Percentiles rank a stretch among this genome's conserved stretches.
Conservation (phyloP, 495 filamentous ascomycete genomes). For the Penicillium pancosmium region DNA sequence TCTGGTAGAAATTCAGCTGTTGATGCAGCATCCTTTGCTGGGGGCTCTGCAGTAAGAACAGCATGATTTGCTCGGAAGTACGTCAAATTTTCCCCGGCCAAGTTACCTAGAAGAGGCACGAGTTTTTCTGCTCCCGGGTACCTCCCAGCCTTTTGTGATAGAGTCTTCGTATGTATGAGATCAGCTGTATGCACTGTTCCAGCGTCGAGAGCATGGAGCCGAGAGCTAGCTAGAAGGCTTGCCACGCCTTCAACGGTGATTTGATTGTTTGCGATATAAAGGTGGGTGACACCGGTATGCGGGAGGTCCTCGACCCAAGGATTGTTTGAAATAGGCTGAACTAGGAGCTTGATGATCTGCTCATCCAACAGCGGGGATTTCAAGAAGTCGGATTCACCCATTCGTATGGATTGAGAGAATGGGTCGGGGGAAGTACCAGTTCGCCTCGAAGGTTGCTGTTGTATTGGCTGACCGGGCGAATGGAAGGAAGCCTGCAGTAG, state of each 20-base stretch:
- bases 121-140: slow-evolving; percentile 57
- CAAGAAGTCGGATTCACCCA: slow-evolving; percentile 29
- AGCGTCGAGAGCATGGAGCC: slow-evolving; percentile 56
- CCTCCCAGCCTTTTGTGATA: slow-evolving; percentile 19
- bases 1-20: slow-evolving; percentile 36
- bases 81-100: slow-evolving; percentile 49
- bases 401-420: slow-evolving; percentile 13
- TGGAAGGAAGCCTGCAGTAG: slow-evolving; percentile 56
- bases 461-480: slow-evolving; percentile 12
- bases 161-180: slow-evolving; percentile 22
- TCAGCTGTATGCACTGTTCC: slow-evolving; percentile 46
- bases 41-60: slow-evolving; percentile 53
- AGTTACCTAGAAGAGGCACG: slow-evolving; percentile 49
- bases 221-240: slow-evolving; percentile 51
- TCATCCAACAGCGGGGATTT: slow-evolving; percentile 50
- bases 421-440: slow-evolving; percentile 18
- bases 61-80: slow-evolving; percentile 61
- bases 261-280: slow-evolving; percentile 61
- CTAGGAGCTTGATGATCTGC: slow-evolving; percentile 50
- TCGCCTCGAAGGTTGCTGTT: slow-evolving; percentile 6
- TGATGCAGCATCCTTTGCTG: slow-evolving; percentile 31
- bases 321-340: slow-evolving; percentile 49
- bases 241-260: slow-evolving; percentile 60
- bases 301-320: slow-evolving; percentile 56
- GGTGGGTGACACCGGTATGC: slow-evolving; percentile 59